phyloP scores from a whole-genome alignment of 139 green algal genomes.

The Coelastrella sp. region DNA sequence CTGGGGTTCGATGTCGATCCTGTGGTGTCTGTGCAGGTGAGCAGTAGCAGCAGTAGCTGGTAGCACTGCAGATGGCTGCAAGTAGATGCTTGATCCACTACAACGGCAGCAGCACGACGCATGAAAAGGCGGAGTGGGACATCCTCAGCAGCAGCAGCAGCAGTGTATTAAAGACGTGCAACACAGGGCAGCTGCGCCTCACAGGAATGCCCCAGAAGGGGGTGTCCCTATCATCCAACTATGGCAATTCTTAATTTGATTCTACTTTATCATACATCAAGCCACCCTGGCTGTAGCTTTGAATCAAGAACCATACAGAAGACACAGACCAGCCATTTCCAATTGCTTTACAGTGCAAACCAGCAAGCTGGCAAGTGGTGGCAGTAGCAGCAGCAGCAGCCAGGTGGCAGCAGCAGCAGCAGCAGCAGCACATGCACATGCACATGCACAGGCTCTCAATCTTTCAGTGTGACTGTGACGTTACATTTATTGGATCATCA shows the following conservation, averaged over 20 bases:
- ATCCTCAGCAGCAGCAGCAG: conserved; percentile 9
- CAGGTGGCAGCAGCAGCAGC: background rate
- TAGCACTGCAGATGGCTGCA: too few relatives aligned
- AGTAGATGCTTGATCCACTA: too few relatives aligned
- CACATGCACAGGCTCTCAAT: too few relatives aligned
- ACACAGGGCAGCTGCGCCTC: too few relatives aligned
- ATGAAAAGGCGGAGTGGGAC: background rate
- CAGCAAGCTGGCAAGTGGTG: background rate
- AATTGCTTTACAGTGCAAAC: background rate
- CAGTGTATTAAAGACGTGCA: background rate
- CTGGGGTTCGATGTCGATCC: conserved; percentile 93
- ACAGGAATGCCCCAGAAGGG: too few relatives aligned
- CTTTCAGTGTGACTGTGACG: background rate
- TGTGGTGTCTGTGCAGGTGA: conserved; percentile 74
- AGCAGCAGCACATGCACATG: background rate
- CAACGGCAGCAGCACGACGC: background rate
- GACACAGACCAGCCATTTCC: background rate
- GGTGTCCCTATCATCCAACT: background rate
- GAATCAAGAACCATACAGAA: too few relatives aligned
- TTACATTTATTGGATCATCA: background rate
- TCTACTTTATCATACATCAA: too few relatives aligned
- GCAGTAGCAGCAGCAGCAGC: background rate
- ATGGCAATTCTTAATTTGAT: too few relatives aligned
- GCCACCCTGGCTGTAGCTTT: background rate
- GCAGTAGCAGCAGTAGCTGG: background rate